A percentile compares a stretch with the other conserved stretches of the same genome.
These are phyloP conservation scores for Cladosporium cucumerinum DNA, from an alignment of 2,329 filamentous ascomycete species.

Conservation along the genomic window DNA sequence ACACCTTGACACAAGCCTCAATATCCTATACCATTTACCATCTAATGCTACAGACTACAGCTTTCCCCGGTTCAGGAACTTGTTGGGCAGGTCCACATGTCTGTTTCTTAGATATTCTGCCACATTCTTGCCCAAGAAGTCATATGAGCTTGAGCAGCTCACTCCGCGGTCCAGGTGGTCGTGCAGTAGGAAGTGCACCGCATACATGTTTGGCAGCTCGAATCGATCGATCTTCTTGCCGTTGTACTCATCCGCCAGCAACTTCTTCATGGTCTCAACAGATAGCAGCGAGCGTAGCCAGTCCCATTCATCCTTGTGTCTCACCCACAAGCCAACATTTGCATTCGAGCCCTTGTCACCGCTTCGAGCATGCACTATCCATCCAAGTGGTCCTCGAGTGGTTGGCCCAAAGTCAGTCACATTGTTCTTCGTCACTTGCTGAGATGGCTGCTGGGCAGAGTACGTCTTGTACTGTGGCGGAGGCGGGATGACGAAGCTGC, in stretches of 20 bases:
- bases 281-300: conserved; percentile 33
- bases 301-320: conserved; percentile 33
- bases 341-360: conserved; percentile 37
- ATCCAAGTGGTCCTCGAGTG: conserved; percentile 37
- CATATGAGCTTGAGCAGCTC: conserved; percentile 31
- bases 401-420: conserved; percentile 36
- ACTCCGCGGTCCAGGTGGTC: conserved; percentile 36
- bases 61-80: conserved; percentile 32
- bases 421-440: conserved; percentile 20
- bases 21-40: too few relatives aligned
- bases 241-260: conserved; percentile 35
- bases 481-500: conserved; percentile 33
- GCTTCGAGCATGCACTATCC: conserved; percentile 34
- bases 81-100: conserved; percentile 31
- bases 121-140: conserved; percentile 35
- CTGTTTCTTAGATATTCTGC: conserved; percentile 32
- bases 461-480: conserved; percentile 34
- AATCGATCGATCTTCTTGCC: conserved; percentile 36
- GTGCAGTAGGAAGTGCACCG: conserved; percentile 35
- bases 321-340: conserved; percentile 42
- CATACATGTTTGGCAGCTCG: conserved; percentile 33
- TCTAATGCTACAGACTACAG: conserved; percentile 20
- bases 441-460: conserved; percentile 36
- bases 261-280: conserved; percentile 26
- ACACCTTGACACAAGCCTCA: too few relatives aligned